A percentile compares a stretch with the other conserved stretches of the same genome.
phyloP scores from a whole-genome alignment of 2,329 filamentous ascomycete genomes.

The Erysiphe pulchra region DNA sequence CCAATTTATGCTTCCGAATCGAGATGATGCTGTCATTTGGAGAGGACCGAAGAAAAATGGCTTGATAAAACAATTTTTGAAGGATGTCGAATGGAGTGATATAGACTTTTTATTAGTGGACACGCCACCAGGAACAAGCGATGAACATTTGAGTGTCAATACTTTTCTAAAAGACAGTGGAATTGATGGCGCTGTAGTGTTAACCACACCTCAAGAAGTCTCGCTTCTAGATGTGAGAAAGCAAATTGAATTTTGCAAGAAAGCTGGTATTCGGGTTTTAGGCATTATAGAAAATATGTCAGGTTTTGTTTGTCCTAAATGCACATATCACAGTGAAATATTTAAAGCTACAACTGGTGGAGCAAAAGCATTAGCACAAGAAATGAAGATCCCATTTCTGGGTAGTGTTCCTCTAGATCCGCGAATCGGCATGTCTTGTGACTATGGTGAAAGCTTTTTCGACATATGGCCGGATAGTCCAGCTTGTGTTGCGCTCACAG shows the following conservation, averaged over 20 bases:
- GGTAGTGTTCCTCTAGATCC: slow-evolving; percentile 81
- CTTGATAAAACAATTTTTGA: slow-evolving; percentile 89
- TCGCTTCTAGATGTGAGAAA: slow-evolving; percentile 79
- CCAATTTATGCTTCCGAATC: slow-evolving; percentile 88
- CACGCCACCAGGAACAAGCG: slow-evolving; percentile 81
- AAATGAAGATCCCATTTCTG: slow-evolving; percentile 71
- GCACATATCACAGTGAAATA: slow-evolving; percentile 58
- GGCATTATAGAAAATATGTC: slow-evolving; percentile 97
- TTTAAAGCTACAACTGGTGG: slow-evolving; percentile 84
- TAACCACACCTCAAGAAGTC: slow-evolving; percentile 91
- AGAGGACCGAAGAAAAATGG: slow-evolving; percentile 96
- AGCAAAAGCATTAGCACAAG: slow-evolving; percentile 51
- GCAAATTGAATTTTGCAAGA: slow-evolving; percentile 92
- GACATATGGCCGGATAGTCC: slow-evolving; percentile 85
- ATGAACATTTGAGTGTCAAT: slow-evolving; percentile 89
- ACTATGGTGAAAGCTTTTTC: slow-evolving; percentile 93
- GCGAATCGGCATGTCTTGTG: slow-evolving; percentile 83
- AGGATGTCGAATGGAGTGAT: slow-evolving; percentile 94
- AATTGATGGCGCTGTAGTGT: slow-evolving; percentile 76
- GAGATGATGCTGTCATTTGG: slow-evolving; percentile 94
- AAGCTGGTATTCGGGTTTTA: slow-evolving; percentile 69
- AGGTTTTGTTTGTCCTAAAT: slow-evolving; percentile 86
- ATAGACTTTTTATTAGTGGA: slow-evolving; percentile 84
- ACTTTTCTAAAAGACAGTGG: slow-evolving; percentile 73
- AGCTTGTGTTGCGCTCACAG: slow-evolving; percentile 56